Evolutionary conservation across 805 yeast genomes (phyloP), one percentile per base, ranked within the genome.

Genomic region (Kuraishia capsulata): DNA sequence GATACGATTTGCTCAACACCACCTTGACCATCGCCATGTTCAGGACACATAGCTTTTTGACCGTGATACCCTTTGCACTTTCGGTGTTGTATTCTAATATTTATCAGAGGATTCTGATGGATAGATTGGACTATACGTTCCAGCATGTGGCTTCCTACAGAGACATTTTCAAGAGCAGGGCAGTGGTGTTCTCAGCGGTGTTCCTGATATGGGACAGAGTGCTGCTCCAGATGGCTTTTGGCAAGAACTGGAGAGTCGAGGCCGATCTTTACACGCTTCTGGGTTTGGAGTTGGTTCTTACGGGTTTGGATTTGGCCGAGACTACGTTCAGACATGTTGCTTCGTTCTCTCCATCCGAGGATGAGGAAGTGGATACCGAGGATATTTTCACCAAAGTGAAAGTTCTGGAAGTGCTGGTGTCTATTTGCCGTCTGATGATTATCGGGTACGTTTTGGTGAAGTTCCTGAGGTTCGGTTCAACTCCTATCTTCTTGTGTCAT

Each of bases 221-320:
- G 18, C 56, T 78, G 42, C 73, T 83, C 21, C 64, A 64, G 36
- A 59, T 70, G 20, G 71, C 83, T 47, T 69, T 78, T n/a, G 73
- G 73, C 44, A 74, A 69, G 44, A 65, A 73, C 1, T 73, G 73
- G 44, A 67, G 64, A 39, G 70, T 70, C 28, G 60, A 61, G 45
- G 76, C 84, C 16, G 71, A 76, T 34, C 67, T 75, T 3, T 76
- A 76, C 47, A 60, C 83, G 30, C 66, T 81, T 38, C 79, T 85
- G 54, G 89, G 88, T 1, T 79, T 85, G 53, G 92, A 85, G 50
- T 80, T 81, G 51, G 79, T 82, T 3, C 62, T 85, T 41, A 63
- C 81, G 42, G 70, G 73, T 18, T 65, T 81, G 24, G 79, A 76
- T 34, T 53, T 75, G 20, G 47, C 76, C 13, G 61, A 71, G 5